Conservation (phyloP, 768 basidiomycete species). For the Trametes elegans region DNA sequence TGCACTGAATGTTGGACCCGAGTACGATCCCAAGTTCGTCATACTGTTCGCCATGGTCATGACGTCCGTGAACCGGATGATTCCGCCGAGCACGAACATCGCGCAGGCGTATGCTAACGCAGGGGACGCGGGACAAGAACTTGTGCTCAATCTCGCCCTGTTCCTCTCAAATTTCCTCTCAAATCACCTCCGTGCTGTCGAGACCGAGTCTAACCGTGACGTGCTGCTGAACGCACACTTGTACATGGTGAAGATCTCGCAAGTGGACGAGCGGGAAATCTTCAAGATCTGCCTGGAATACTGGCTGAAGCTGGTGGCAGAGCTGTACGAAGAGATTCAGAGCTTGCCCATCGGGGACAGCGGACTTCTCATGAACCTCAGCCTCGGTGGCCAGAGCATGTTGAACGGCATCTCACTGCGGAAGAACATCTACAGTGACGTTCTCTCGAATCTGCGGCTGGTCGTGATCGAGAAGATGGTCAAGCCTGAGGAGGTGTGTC, state of each 20-base stretch:
- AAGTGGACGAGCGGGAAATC: slow-evolving; percentile 97
- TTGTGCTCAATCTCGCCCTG: slow-evolving; percentile 95
- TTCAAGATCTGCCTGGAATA: slow-evolving; percentile 99
- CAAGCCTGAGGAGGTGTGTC: slow-evolving; percentile 92
- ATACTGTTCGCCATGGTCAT: slow-evolving; percentile 98
- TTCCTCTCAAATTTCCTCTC: slow-evolving; percentile 97
- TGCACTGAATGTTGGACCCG: slow-evolving; percentile 88
- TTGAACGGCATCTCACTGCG: slow-evolving; percentile 76
- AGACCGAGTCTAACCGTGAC: slow-evolving; percentile 86
- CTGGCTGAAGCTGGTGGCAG: slow-evolving; percentile 93
- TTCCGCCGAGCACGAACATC: slow-evolving; percentile 93
- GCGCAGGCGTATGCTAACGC: slow-evolving; percentile 88
- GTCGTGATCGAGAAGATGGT: slow-evolving; percentile 99
- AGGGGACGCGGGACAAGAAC: slow-evolving; percentile 91
- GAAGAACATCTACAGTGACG: slow-evolving; percentile 95
- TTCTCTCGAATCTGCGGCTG: slow-evolving; percentile 87
- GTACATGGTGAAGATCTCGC: slow-evolving; percentile 97
- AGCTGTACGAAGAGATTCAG: slow-evolving; percentile 97
- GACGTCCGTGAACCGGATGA: slow-evolving; percentile 96
- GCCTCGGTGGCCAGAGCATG: slow-evolving; percentile 72
- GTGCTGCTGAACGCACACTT: slow-evolving; percentile 94
- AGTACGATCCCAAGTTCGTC: slow-evolving; percentile 98
- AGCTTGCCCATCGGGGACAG: slow-evolving; percentile 85
- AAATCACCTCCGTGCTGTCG: slow-evolving; percentile 90
- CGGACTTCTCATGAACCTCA: slow-evolving; percentile 85